A percentile compares a stretch with the other conserved stretches of the same genome.
Evolutionary conservation across 352 stramenopile species (phyloP).

Genomic region (Stephanocyclus meneghinianus): DNA sequence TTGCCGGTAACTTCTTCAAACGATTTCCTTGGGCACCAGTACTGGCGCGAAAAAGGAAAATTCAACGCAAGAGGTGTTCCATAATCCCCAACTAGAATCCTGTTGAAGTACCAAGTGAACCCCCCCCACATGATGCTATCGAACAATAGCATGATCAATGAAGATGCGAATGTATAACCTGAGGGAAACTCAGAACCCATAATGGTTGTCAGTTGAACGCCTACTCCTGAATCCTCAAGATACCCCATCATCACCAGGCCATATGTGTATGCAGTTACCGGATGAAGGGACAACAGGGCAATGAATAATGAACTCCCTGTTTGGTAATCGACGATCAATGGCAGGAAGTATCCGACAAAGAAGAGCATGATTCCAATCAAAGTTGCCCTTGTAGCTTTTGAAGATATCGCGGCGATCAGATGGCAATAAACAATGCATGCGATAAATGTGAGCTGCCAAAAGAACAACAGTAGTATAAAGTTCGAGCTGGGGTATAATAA

Average conservation of each 20-base stretch:
- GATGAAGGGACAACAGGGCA: slow-evolving; percentile 68
- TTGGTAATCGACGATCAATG: slow-evolving; percentile 62
- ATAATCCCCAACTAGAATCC: slow-evolving; percentile 69
- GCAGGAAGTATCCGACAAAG: slow-evolving; percentile 79
- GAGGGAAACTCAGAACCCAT: slow-evolving; percentile 60
- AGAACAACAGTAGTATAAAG: slow-evolving; percentile 57
- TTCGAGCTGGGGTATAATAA: slow-evolving; percentile 61
- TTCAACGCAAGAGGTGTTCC: slow-evolving; percentile 65
- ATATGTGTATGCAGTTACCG: slow-evolving; percentile 73
- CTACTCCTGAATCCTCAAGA: slow-evolving; percentile 72
- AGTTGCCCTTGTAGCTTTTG: slow-evolving; percentile 68
- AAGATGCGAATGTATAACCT: slow-evolving; percentile 66
- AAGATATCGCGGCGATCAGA: slow-evolving; percentile 68
- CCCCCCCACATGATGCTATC: slow-evolving; percentile 70
- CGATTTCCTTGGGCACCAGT: slow-evolving; percentile 62
- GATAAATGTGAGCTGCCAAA: slow-evolving; percentile 76
- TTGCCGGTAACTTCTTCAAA: slow-evolving; percentile 21
- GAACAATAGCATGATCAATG: slow-evolving; percentile 56
- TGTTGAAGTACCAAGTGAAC: slow-evolving; percentile 77
- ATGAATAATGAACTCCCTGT: slow-evolving; percentile 39
- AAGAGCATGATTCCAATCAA: slow-evolving; percentile 79
- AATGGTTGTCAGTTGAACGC: slow-evolving; percentile 58
- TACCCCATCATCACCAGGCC: slow-evolving; percentile 78
- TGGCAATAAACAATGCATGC: slow-evolving; percentile 71
- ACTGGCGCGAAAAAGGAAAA: slow-evolving; percentile 70